Conservation (phyloP, 106 monocot genomes). For the Dendrobium huoshanense region DNA sequence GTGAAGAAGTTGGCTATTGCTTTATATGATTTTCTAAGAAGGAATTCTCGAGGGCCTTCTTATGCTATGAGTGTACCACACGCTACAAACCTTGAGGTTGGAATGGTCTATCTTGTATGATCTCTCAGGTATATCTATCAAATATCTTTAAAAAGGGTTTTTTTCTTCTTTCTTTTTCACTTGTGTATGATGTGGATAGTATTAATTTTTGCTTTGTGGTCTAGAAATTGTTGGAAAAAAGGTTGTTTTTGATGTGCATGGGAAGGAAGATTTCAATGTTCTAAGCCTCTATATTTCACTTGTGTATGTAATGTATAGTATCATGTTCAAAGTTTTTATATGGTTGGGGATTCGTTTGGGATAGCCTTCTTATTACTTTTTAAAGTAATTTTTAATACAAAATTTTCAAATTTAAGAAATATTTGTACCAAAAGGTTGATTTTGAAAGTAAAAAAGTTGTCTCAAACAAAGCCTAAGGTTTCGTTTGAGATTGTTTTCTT, state of each 20-base stretch:
- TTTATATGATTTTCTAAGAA: conserved; percentile 70
- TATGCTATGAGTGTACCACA: conserved; percentile 73
- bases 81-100: conserved; percentile 85
- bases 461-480: too few relatives aligned
- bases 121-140: background rate
- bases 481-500: too few relatives aligned
- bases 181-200: background rate
- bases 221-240: too few relatives aligned
- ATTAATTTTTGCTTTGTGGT: background rate
- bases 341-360: too few relatives aligned
- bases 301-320: too few relatives aligned
- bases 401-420: too few relatives aligned
- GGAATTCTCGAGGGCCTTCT: conserved; percentile 60
- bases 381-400: too few relatives aligned
- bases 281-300: background rate
- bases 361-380: too few relatives aligned
- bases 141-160: background rate
- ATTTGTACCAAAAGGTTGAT: too few relatives aligned
- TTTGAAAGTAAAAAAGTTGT: too few relatives aligned
- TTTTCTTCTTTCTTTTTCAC: background rate
- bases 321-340: too few relatives aligned
- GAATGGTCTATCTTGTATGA: conserved; percentile 88
- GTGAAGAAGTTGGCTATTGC: conserved; percentile 67
- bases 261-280: background rate
- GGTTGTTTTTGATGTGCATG: background rate